Percentiles rank a stretch among this genome's conserved stretches.
Evolutionary conservation across 1,284 basidiomycete genomes (phyloP).

Genomic region (Amylostereum chailletii): DNA sequence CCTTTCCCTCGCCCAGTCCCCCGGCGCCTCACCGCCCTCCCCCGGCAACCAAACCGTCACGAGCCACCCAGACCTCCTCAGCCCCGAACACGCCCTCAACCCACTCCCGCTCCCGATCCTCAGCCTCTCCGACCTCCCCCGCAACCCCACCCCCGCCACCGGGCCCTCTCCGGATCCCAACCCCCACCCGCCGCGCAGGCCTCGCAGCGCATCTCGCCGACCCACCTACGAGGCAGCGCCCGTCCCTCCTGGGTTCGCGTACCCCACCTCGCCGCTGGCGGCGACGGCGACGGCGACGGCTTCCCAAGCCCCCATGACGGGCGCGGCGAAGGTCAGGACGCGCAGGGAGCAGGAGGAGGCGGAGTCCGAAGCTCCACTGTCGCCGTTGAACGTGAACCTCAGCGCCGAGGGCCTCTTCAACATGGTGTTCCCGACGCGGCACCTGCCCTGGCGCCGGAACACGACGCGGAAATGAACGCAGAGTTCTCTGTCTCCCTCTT

Average conservation of each 20-base stretch:
- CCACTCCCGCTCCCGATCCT: constrained; percentile 1
- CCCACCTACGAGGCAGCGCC: constrained; percentile 23
- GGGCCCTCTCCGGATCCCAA: not conserved
- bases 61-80: constrained; percentile 9
- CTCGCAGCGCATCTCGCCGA: constrained; percentile 4
- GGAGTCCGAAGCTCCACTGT: not conserved
- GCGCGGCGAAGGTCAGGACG: too few relatives aligned
- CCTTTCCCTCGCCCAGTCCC: constrained; percentile 5
- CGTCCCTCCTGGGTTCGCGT: constrained; percentile 21
- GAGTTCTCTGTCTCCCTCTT: not conserved
- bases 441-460: constrained; percentile 8
- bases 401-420: constrained; percentile 1
- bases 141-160: constrained; percentile 1
- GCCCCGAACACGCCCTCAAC: constrained; percentile 10
- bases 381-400: not conserved
- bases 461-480: constrained; percentile 1
- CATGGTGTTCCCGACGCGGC: not conserved
- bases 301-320: too few relatives aligned
- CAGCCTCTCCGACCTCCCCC: not conserved
- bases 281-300: not conserved
- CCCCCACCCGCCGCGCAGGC: not conserved
- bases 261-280: constrained; percentile 21
- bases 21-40: constrained; percentile 9
- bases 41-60: not conserved
- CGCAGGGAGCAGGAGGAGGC: not conserved